These are phyloP conservation scores for Trichoderma koningii DNA, from an alignment of 2,329 filamentous ascomycete genomes.

Conservation along the genomic window DNA sequence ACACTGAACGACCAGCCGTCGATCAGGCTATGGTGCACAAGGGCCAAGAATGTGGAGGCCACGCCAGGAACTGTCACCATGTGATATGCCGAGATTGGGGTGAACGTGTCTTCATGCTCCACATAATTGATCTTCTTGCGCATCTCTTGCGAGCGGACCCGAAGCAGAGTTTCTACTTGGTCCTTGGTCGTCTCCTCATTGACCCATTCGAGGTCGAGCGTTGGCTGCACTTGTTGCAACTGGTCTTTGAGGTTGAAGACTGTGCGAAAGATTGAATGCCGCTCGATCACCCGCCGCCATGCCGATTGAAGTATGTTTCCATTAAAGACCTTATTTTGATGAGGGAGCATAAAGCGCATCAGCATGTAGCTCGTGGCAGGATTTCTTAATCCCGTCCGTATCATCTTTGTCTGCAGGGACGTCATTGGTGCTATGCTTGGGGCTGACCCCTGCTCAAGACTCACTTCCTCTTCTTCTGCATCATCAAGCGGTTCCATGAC, in stretches of 20 bases:
- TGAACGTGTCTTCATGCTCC: constrained; percentile 1
- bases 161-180: neutral
- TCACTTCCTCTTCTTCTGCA: neutral
- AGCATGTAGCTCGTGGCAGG: constrained; percentile 8
- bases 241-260: constrained; percentile 1
- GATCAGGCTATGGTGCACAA: constrained; percentile 3
- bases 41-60: neutral
- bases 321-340: neutral
- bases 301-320: neutral
- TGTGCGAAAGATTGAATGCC: constrained; percentile 5
- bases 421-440: neutral
- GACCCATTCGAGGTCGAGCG: neutral
- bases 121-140: neutral
- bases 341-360: neutral
- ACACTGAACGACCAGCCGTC: constrained; percentile 7
- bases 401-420: constrained; percentile 3
- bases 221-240: neutral
- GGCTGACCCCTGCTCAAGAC: neutral
- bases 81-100: neutral
- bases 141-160: neutral
- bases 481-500: neutral
- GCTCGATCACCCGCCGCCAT: neutral
- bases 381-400: neutral
- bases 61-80: constrained; percentile 1
- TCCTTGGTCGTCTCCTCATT: constrained; percentile 2